phyloP scores from a whole-genome alignment of 1,139 yeast genomes.

The Candida freyschussii region DNA sequence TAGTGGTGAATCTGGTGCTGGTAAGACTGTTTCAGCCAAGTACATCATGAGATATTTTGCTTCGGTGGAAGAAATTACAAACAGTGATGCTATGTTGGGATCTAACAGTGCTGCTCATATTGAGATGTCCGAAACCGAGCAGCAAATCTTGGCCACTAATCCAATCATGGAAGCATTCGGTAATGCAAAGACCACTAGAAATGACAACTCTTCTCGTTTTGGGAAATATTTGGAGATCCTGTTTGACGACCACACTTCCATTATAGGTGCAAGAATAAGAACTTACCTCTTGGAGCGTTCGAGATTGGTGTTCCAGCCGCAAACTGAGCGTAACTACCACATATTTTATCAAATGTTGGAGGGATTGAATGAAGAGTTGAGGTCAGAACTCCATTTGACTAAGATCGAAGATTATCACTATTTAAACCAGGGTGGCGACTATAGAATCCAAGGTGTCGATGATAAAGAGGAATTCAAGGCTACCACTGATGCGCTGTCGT shows the following conservation, averaged over 20 bases:
- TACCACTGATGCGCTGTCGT: slow-evolving; percentile 68
- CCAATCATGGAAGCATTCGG: slow-evolving; percentile 99
- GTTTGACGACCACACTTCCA: slow-evolving; percentile 67
- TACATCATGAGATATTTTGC: slow-evolving; percentile 98
- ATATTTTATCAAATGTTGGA: slow-evolving; percentile 87
- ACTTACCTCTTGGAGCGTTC: slow-evolving; percentile 92
- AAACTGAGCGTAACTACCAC: slow-evolving; percentile 86
- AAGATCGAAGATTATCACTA: slow-evolving; percentile 69
- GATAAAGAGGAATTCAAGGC: slow-evolving; percentile 72
- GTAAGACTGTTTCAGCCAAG: slow-evolving; percentile 96
- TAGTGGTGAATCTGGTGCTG: slow-evolving; percentile 98
- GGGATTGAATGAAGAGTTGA: slow-evolving; percentile 65
- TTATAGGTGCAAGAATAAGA: slow-evolving; percentile 91
- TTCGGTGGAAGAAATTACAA: slow-evolving; percentile 71
- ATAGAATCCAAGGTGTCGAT: slow-evolving; percentile 67
- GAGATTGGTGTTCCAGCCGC: slow-evolving; percentile 89
- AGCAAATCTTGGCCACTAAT: slow-evolving; percentile 92
- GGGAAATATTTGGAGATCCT: slow-evolving; percentile 93
- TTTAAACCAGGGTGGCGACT: slow-evolving; percentile 84
- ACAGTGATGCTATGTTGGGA: slow-evolving; percentile 28
- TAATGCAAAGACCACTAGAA: slow-evolving; percentile 95
- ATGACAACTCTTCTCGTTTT: slow-evolving; percentile 94
- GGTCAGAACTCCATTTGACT: slow-evolving; percentile 54
- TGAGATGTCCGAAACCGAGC: slow-evolving; percentile 88
- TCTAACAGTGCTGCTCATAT: slow-evolving; percentile 33